Percentiles rank a stretch among this genome's conserved stretches.
These are phyloP conservation scores for Viola odorata DNA, from an alignment of 345 rosid genomes.

Conservation along the genomic window DNA sequence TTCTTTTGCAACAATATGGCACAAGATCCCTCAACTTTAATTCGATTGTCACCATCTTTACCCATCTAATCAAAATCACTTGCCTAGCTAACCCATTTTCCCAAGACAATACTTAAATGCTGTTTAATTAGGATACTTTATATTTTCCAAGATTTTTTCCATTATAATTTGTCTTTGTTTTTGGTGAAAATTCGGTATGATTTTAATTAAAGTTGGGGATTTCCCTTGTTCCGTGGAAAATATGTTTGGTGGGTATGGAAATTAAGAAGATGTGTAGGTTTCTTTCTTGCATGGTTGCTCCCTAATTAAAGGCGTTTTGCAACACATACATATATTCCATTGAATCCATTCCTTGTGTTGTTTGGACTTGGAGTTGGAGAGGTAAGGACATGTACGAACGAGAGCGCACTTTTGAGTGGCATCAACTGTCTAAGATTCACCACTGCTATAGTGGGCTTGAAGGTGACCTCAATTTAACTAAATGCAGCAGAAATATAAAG, in stretches of 20 bases:
- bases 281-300: neutral
- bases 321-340: neutral
- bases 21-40: slow-evolving; percentile 7
- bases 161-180: too few species aligned
- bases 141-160: too few species aligned
- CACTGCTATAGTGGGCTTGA: too few species aligned
- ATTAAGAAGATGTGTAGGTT: neutral
- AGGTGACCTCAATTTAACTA: too few species aligned
- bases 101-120: neutral
- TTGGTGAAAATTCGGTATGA: too few species aligned
- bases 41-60: neutral
- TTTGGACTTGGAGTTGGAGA: slow-evolving; percentile 10
- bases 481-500: too few species aligned
- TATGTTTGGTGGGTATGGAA: neutral
- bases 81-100: neutral
- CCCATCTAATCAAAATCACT: neutral
- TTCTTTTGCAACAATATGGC: neutral
- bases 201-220: too few species aligned
- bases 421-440: slow-evolving; percentile 13
- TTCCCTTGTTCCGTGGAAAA: slow-evolving; percentile 9
- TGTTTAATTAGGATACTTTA: neutral
- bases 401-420: slow-evolving; percentile 8
- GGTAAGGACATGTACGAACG: neutral
- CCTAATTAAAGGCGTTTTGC: neutral
- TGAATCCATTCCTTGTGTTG: slow-evolving; percentile 19